A percentile compares a stretch with the other conserved stretches of the same genome.
Evolutionary conservation across 2,329 filamentous ascomycete genomes (phyloP).

Genomic region (Colletotrichum sojae): DNA sequence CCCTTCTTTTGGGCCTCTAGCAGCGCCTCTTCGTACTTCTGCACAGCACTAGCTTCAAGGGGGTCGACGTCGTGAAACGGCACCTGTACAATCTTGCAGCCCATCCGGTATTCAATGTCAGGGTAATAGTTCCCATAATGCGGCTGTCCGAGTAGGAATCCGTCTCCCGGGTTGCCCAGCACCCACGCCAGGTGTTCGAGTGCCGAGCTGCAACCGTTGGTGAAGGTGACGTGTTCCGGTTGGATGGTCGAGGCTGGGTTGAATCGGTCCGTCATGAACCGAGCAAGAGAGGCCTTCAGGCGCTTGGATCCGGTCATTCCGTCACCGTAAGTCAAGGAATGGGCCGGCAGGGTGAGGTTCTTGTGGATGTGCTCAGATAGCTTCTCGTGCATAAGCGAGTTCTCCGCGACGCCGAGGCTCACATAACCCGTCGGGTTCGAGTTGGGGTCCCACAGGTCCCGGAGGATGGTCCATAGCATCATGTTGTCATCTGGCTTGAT

Average conservation of each 20-base stretch:
- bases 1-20: slow-evolving; percentile 55
- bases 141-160: slow-evolving; percentile 57
- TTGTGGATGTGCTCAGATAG: slow-evolving; percentile 58
- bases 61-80: slow-evolving; percentile 25
- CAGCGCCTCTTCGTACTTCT: slow-evolving; percentile 22
- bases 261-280: slow-evolving; percentile 54
- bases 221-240: slow-evolving; percentile 52
- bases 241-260: slow-evolving; percentile 47
- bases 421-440: slow-evolving; percentile 61
- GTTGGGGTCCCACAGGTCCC: slow-evolving; percentile 58
- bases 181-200: slow-evolving; percentile 59
- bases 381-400: slow-evolving; percentile 64
- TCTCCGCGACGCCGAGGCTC: slow-evolving; percentile 67
- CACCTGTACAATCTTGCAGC: slow-evolving; percentile 45
- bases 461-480: slow-evolving; percentile 59
- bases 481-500: slow-evolving; percentile 46
- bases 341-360: slow-evolving; percentile 46
- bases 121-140: slow-evolving; percentile 64
- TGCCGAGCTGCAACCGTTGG: slow-evolving; percentile 58
- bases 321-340: slow-evolving; percentile 59
- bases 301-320: slow-evolving; percentile 55
- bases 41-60: not conserved
- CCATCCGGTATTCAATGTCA: slow-evolving; percentile 60
- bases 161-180: slow-evolving; percentile 56
- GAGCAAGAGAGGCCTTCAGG: slow-evolving; percentile 49